phyloP scores from a whole-genome alignment of 441 rosid species.

The Populus hybrid region DNA sequence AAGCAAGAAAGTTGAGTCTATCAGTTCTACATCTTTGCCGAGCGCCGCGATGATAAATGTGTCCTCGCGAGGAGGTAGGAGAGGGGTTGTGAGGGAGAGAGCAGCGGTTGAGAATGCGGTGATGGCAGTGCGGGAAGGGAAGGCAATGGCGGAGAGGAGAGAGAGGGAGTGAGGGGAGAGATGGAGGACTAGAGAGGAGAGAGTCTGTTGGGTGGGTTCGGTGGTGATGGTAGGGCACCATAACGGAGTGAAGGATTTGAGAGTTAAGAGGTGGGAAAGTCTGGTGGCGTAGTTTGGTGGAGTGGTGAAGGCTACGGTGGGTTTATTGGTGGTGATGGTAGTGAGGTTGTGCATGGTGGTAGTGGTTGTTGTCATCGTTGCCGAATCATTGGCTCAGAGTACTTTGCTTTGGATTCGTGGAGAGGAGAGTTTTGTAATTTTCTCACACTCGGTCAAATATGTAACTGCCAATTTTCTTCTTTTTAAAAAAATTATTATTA shows the following conservation, averaged over 20 bases:
- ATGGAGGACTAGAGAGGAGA: slow-evolving; percentile 24
- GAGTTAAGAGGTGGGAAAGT: slow-evolving; percentile 38
- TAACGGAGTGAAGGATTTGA: slow-evolving; percentile 36
- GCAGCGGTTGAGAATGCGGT: slow-evolving; percentile 36
- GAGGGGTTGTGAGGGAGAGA: slow-evolving; percentile 23
- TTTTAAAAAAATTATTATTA: no score
- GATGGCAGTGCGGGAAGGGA: slow-evolving; percentile 58
- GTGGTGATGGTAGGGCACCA: slow-evolving; percentile 31
- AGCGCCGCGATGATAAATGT: slow-evolving; percentile 38
- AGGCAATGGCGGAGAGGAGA: slow-evolving; percentile 43
- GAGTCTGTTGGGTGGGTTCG: slow-evolving; percentile 25
- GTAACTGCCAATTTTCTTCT: not conserved
- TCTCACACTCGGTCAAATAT: not conserved
- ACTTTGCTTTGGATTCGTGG: no score
- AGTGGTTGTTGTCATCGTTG: not conserved
- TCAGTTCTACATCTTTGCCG: slow-evolving; percentile 49
- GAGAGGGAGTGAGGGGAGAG: slow-evolving; percentile 32
- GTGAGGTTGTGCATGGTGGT: not conserved
- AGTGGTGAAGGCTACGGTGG: slow-evolving; percentile 36
- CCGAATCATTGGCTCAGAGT: no score
- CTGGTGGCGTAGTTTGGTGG: slow-evolving; percentile 38
- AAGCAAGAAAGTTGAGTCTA: slow-evolving; percentile 29
- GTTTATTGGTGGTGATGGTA: slow-evolving; percentile 6
- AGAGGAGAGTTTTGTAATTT: not conserved
- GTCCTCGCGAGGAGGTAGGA: slow-evolving; percentile 28